These are phyloP conservation scores for Populus nigra DNA, from an alignment of 345 rosid genomes.

Conservation along the genomic window DNA sequence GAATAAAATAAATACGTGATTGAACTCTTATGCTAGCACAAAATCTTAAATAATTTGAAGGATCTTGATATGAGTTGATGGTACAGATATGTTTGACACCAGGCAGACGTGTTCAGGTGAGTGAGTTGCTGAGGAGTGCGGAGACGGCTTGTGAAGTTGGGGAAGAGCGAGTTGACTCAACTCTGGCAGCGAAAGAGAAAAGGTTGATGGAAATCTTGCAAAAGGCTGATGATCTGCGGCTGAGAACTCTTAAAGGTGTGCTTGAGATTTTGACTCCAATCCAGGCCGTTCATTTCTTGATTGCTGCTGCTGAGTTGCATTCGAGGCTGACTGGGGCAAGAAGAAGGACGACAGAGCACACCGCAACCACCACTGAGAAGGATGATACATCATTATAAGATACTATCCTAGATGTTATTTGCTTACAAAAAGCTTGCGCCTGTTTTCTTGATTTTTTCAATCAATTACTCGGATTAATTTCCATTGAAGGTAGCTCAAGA, in stretches of 20 bases:
- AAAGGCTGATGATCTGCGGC: constrained; percentile 44
- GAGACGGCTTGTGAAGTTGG: neutral
- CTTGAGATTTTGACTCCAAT: constrained; percentile 27
- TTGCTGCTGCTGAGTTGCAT: constrained; percentile 49
- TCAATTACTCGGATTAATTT: too few species aligned
- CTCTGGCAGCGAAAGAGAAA: constrained; percentile 29
- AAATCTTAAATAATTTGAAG: too few species aligned
- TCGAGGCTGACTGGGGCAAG: constrained; percentile 41
- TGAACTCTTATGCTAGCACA: too few species aligned
- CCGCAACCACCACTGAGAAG: neutral
- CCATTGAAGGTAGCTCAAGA: too few species aligned
- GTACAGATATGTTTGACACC: too few species aligned
- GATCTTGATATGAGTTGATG: too few species aligned
- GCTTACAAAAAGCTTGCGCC: too few species aligned
- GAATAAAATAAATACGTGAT: too few species aligned
- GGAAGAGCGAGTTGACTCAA: constrained; percentile 21
- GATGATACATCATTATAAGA: too few species aligned
- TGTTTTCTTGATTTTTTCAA: too few species aligned
- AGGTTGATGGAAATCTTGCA: constrained; percentile 25
- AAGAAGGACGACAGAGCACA: constrained; percentile 14
- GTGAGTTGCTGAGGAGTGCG: constrained; percentile 14
- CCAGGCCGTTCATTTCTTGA: constrained; percentile 47
- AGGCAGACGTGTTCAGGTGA: neutral
- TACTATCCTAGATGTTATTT: too few species aligned
- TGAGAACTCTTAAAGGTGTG: constrained; percentile 33